Conservation (phyloP, 139 green algal genomes). For the Volvox reticuliferus region DNA sequence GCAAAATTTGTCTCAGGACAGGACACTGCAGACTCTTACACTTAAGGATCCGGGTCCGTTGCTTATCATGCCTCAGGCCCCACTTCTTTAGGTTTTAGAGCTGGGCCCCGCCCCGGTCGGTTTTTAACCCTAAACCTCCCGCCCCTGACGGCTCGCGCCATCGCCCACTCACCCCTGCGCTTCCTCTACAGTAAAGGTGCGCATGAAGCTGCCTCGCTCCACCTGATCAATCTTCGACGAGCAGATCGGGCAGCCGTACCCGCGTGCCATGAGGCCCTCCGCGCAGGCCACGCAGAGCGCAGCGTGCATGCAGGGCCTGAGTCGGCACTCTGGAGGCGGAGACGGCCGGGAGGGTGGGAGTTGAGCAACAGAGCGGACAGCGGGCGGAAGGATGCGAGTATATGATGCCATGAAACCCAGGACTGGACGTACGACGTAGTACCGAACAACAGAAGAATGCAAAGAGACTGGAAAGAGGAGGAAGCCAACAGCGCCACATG, state of each 20-base stretch:
- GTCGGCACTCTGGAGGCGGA: conserved; percentile 36
- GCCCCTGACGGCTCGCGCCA: not conserved
- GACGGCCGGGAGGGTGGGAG: not conserved
- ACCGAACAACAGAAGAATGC: no score
- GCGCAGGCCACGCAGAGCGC: conserved; percentile 55
- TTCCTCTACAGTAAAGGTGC: conserved; percentile 50
- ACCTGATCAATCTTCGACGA: conserved; percentile 47
- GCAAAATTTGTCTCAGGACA: no score
- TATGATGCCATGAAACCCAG: no score
- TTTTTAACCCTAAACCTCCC: not conserved
- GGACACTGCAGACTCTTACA: no score
- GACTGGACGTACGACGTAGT: no score
- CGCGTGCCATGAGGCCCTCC: conserved; percentile 33
- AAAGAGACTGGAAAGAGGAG: no score
- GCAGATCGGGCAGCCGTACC: conserved; percentile 57
- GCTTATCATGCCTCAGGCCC: no score
- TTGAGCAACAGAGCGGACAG: no score
- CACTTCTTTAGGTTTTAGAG: no score
- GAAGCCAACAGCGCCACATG: no score
- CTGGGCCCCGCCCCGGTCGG: not conserved
- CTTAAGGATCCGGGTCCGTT: no score
- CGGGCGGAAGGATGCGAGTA: not conserved
- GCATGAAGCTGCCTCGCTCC: conserved; percentile 55
- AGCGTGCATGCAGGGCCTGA: conserved; percentile 58
- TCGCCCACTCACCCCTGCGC: conserved; percentile 43